Evolutionary conservation across 306 rosid genomes (phyloP).

Genomic region (Crataegus laevigata): DNA sequence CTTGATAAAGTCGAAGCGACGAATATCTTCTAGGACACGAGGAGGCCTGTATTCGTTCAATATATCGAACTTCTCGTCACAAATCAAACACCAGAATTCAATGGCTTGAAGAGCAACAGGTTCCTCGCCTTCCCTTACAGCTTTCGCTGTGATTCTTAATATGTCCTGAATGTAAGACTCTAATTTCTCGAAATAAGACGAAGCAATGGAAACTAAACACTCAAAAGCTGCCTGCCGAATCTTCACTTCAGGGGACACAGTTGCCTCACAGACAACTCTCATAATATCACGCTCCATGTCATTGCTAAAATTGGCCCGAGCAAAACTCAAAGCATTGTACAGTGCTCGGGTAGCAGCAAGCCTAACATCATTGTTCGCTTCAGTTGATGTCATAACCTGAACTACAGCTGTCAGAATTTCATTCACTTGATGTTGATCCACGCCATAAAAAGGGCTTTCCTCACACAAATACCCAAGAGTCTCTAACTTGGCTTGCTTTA

Average conservation of each 20-base stretch:
- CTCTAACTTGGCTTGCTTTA: constrained; percentile 78
- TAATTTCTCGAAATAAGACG: constrained; percentile 66
- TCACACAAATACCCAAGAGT: constrained; percentile 89
- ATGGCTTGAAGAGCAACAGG: constrained; percentile 92
- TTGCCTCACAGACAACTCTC: too few species aligned
- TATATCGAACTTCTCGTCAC: too few species aligned
- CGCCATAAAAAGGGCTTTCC: constrained; percentile 69
- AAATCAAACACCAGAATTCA: constrained; percentile 89
- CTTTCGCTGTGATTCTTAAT: constrained; percentile 68
- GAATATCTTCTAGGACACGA: too few species aligned
- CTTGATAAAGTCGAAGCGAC: constrained; percentile 80
- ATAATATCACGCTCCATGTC: too few species aligned
- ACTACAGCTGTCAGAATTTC: constrained; percentile 84
- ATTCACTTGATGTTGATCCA: constrained; percentile 83
- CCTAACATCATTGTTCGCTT: constrained; percentile 68
- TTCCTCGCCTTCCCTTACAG: constrained; percentile 74
- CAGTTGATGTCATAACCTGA: constrained; percentile 78
- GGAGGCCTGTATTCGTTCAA: too few species aligned
- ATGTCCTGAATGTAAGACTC: constrained; percentile 75
- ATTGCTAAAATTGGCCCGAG: too few species aligned
- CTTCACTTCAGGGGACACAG: too few species aligned
- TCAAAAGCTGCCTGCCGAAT: constrained; percentile 83
- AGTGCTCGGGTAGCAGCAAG: constrained; percentile 79
- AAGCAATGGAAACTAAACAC: constrained; percentile 82
- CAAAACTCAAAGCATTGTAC: too few species aligned